Conservation (phyloP, 129 eudicot species). For the Flaveria ramosissima region DNA sequence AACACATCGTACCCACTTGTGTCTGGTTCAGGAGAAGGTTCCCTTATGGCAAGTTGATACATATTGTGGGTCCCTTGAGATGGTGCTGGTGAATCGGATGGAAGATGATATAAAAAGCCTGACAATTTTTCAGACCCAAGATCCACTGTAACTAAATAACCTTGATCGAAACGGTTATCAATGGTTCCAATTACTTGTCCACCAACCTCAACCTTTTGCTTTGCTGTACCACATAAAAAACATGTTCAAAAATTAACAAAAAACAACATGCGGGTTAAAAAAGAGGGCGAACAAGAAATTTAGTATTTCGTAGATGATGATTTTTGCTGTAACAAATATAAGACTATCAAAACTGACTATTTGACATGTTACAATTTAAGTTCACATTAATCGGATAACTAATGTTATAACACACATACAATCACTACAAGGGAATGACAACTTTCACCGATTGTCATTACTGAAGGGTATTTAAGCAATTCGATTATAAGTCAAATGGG, state of each 20-base stretch:
- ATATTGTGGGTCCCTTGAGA: conserved; percentile 51
- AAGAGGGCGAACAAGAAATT: neutral
- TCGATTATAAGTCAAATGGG: neutral
- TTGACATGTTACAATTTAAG: too few relatives aligned
- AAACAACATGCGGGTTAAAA: neutral
- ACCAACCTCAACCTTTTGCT: conserved; percentile 52
- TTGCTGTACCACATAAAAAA: conserved; percentile 42
- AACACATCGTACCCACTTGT: conserved; percentile 65
- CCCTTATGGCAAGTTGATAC: conserved; percentile 50
- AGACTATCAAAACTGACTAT: neutral
- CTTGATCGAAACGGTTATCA: conserved; percentile 77
- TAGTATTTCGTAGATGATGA: neutral
- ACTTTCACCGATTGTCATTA: too few relatives aligned
- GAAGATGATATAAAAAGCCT: conserved; percentile 85
- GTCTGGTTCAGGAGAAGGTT: conserved; percentile 65
- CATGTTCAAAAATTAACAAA: conserved; percentile 9
- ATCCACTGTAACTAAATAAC: conserved; percentile 74
- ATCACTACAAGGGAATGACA: too few relatives aligned
- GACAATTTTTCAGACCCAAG: conserved; percentile 69
- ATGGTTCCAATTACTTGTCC: conserved; percentile 69
- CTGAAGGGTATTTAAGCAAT: neutral
- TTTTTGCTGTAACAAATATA: neutral
- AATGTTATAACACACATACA: neutral
- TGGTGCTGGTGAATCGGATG: conserved; percentile 39
- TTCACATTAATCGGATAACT: neutral